phyloP scores from a whole-genome alignment of 768 basidiomycete genomes.

The Termitomyces eurrhizus region DNA sequence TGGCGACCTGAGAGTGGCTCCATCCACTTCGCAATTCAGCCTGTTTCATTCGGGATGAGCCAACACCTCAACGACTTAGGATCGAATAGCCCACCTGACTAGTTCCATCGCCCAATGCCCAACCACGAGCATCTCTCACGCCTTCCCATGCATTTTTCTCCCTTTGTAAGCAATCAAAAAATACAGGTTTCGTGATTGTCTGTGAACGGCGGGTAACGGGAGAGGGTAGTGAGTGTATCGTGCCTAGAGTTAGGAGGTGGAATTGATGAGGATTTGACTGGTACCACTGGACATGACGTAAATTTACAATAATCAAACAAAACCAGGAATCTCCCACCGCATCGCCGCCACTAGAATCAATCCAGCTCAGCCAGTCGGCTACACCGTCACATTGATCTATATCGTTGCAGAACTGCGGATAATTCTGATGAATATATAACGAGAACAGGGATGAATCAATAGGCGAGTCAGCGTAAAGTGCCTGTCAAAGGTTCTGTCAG shows the following conservation, averaged over 20 bases:
- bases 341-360: slow-evolving; percentile 66
- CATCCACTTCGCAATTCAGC: slow-evolving; percentile 37
- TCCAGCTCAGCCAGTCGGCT: slow-evolving; percentile 73
- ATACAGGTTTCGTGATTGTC: slow-evolving; percentile 83
- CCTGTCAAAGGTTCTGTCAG: background rate
- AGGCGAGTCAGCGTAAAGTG: slow-evolving; percentile 76
- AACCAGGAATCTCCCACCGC: slow-evolving; percentile 35
- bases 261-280: slow-evolving; percentile 82
- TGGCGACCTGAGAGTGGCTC: slow-evolving; percentile 46
- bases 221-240: slow-evolving; percentile 81
- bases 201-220: slow-evolving; percentile 80
- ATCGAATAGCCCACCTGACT: slow-evolving; percentile 3
- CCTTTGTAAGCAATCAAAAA: slow-evolving; percentile 62
- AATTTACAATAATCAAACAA: background rate
- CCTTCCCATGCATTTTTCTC: slow-evolving; percentile 60
- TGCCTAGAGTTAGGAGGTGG: slow-evolving; percentile 75
- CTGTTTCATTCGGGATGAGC: slow-evolving; percentile 15
- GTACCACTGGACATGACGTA: slow-evolving; percentile 43
- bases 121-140: slow-evolving; percentile 50
- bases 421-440: slow-evolving; percentile 93
- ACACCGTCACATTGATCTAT: slow-evolving; percentile 71
- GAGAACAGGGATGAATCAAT: slow-evolving; percentile 89
- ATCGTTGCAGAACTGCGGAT: slow-evolving; percentile 76
- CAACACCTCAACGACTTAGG: background rate
- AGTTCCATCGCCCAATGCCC: slow-evolving; percentile 43